These are phyloP conservation scores for Plantago ovata DNA, from an alignment of 257 asterid species.

Conservation along the genomic window DNA sequence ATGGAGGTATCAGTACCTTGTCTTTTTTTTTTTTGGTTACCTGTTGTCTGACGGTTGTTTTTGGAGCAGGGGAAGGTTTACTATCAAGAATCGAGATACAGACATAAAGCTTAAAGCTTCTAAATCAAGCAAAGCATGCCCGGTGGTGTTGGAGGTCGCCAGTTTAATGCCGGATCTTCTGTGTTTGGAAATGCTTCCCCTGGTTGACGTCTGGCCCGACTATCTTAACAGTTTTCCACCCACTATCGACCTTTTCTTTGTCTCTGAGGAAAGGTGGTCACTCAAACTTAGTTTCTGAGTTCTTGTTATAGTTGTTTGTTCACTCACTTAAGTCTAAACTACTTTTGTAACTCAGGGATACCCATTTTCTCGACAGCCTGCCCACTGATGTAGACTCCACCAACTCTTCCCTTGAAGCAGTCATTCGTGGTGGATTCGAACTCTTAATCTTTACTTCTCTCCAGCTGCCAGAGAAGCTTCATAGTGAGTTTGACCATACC, in stretches of 20 bases:
- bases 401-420: slow-evolving; percentile 40
- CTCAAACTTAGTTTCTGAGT: slow-evolving; percentile 3
- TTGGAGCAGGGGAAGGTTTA: slow-evolving; percentile 41
- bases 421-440: slow-evolving; percentile 32
- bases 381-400: slow-evolving; percentile 27
- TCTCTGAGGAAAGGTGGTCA: slow-evolving; percentile 37
- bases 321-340: slow-evolving; percentile 9
- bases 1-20: too few relatives aligned
- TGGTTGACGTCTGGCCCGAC: slow-evolving; percentile 36
- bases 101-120: slow-evolving; percentile 36
- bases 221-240: slow-evolving; percentile 35
- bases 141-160: slow-evolving; percentile 31
- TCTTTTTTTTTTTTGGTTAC: too few relatives aligned
- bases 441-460: slow-evolving; percentile 50
- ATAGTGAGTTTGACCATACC: slow-evolving; percentile 33
- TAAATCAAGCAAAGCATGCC: slow-evolving; percentile 30
- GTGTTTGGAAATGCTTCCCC: slow-evolving; percentile 35
- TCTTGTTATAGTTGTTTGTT: not conserved
- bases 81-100: slow-evolving; percentile 27
- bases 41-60: slow-evolving; percentile 13
- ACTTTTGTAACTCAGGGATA: slow-evolving; percentile 34
- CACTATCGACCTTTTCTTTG: slow-evolving; percentile 34
- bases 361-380: slow-evolving; percentile 37
- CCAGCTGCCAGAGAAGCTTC: slow-evolving; percentile 43
- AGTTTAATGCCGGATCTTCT: slow-evolving; percentile 29